Conservation (phyloP, 2,329 filamentous ascomycete genomes). For the Chaetomiaceae sp. region DNA sequence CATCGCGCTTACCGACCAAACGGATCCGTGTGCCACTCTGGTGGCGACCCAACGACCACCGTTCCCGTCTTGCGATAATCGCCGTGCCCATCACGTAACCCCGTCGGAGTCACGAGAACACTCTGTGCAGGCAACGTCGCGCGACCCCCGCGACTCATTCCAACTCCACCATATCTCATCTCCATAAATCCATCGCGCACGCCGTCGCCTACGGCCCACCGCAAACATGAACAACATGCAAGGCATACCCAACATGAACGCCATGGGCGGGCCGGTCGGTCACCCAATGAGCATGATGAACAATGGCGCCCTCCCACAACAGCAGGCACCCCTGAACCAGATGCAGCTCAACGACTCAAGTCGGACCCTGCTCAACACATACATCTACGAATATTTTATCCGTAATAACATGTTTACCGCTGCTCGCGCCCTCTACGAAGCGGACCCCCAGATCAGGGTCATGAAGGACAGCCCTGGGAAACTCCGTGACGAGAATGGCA, state of each 20-base stretch:
- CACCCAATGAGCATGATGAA: constrained; percentile 60
- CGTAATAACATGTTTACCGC: constrained; percentile 80
- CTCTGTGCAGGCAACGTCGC: neutral
- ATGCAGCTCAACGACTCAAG: constrained; percentile 44
- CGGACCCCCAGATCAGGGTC: constrained; percentile 63
- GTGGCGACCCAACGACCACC: constrained; percentile 19
- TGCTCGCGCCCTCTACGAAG: constrained; percentile 67
- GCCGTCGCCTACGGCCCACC: constrained; percentile 37
- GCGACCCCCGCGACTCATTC: neutral
- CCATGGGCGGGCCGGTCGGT: constrained; percentile 62
- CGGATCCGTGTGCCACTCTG: constrained; percentile 22
- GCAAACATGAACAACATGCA: constrained; percentile 54
- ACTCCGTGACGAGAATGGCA: constrained; percentile 63
- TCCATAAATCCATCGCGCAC: constrained; percentile 30
- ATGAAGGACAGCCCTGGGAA: constrained; percentile 65
- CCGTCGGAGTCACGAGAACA: neutral
- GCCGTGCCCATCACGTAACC: constrained; percentile 4
- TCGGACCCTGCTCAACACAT: constrained; percentile 68
- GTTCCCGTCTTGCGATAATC: neutral
- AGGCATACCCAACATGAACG: constrained; percentile 65
- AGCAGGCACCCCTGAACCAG: constrained; percentile 30
- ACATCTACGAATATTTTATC: constrained; percentile 89
- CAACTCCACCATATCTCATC: neutral
- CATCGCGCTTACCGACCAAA: constrained; percentile 15
- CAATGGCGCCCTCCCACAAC: constrained; percentile 43